phyloP scores from a whole-genome alignment of 345 rosid species.

The Cardiospermum halicacabum region DNA sequence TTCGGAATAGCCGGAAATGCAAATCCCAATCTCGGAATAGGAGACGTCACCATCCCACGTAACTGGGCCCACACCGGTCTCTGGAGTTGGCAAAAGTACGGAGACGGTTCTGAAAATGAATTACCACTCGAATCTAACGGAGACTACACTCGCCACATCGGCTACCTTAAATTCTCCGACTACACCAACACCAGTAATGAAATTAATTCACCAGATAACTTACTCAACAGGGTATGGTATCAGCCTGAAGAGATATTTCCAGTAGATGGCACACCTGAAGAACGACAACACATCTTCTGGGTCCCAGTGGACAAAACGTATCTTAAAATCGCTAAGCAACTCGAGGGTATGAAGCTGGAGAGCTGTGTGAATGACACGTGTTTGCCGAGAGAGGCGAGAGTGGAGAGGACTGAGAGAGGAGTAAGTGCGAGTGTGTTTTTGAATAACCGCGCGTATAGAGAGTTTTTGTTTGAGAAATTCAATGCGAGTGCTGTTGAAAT shows the following conservation, averaged over 20 bases:
- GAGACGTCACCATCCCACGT: conserved; percentile 54
- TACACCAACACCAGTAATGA: conserved; percentile 19
- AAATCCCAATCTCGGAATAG: conserved; percentile 51
- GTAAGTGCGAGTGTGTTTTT: conserved; percentile 43
- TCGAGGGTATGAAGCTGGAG: conserved; percentile 41
- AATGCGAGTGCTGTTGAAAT: conserved; percentile 64
- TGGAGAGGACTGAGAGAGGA: conserved; percentile 49
- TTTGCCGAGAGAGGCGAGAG: conserved; percentile 48
- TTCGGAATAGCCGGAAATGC: conserved; percentile 78
- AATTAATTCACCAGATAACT: conserved; percentile 23
- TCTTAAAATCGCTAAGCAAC: conserved; percentile 32
- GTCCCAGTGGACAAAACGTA: conserved; percentile 49
- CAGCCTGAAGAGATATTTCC: conserved; percentile 79
- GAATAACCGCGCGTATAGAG: conserved; percentile 61
- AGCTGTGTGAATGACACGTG: conserved; percentile 61
- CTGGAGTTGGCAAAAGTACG: conserved; percentile 84
- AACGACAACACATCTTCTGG: conserved; percentile 59
- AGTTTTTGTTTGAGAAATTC: conserved; percentile 48
- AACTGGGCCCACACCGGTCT: conserved; percentile 76
- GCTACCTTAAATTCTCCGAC: conserved; percentile 44
- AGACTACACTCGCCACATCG: conserved; percentile 60
- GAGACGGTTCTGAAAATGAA: conserved; percentile 44
- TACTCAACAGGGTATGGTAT: conserved; percentile 63
- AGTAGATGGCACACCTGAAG: conserved; percentile 61
- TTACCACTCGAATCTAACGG: conserved; percentile 59